Base-by-base conservation (phyloP, 345 rosid species). In the Capsella bursapastoris region DNA sequence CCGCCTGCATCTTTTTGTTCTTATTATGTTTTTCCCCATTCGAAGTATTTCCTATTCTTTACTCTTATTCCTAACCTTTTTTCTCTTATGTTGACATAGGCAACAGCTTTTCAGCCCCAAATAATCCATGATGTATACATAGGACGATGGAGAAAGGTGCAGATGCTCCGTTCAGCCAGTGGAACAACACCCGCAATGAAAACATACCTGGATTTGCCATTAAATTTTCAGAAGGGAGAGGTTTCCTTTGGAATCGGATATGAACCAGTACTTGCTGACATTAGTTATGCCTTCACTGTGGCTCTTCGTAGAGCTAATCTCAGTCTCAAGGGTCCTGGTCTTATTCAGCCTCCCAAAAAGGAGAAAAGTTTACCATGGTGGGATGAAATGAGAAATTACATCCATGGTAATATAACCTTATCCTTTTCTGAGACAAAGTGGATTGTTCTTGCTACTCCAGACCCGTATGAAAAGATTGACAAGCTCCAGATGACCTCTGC, bases 301-400 rank as follows among this genome's bases (percentile, higher is more conserved):
- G 99, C 97, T 55, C 96, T 95, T 65, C 97, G 97, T 64, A 89
- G 97, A 82, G 97, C 99, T 62, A 90, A 92, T 62, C 84, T 95
- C 49, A 92, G 99, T 82, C 81, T 76, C 74, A 84, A 86, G 76
- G 86, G 91, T 75, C 88, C 94, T 66, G 86, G 81, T 51, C 79
- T 79, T 56, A 83, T 86, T 1, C 78, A 48, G 71, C 94, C 92
- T 41, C 90, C 89, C 7, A 95, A 95, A 80, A 95, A 89, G 76
- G 99, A 95, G 83, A 86, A 86, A 74, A 95, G 87, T 69, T 90
- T 95, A 63, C 97, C 99, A 4, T 95, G 99, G 99, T 95, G 99
- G 99, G 99, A 95, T 88, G 99, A 92, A 43, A 87, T 92, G 96
- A 89, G 99, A 79, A 87, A 95, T 68, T 95, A 92, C 79, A 79